Evolutionary conservation across 2,329 filamentous ascomycete species (phyloP).

Genomic region (Cytospora schulzeri): DNA sequence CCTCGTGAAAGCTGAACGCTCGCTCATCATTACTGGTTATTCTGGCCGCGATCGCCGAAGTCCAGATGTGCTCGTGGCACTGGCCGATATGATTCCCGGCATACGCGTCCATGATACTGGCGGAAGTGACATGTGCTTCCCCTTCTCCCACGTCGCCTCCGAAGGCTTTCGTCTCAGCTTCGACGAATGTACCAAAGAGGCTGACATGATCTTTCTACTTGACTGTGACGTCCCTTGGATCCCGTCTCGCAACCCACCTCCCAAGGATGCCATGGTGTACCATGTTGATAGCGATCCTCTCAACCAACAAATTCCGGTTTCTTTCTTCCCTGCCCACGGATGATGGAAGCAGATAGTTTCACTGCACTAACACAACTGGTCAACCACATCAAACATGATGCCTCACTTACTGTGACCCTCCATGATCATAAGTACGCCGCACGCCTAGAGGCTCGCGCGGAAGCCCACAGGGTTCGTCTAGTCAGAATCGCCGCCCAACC

Average conservation of each 20-base stretch:
- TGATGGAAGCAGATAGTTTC: conserved; percentile 54
- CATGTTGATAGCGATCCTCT: conserved; percentile 69
- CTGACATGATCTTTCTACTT: conserved; percentile 66
- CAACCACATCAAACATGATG: conserved; percentile 27
- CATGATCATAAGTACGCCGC: background rate
- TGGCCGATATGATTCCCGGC: conserved; percentile 50
- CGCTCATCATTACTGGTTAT: conserved; percentile 53
- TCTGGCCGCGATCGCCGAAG: conserved; percentile 47
- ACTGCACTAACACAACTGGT: conserved; percentile 43
- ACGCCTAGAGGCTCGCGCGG: background rate
- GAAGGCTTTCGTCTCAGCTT: conserved; percentile 39
- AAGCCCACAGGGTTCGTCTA: conserved; percentile 39
- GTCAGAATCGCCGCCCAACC: conserved; percentile 68
- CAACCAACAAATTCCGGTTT: conserved; percentile 63
- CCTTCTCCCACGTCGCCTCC: conserved; percentile 39
- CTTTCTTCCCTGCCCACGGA: conserved; percentile 56
- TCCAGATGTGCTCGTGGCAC: conserved; percentile 45
- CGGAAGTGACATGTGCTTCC: conserved; percentile 52
- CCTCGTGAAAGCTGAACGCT: conserved; percentile 48
- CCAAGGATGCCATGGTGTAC: conserved; percentile 57
- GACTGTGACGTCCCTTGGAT: conserved; percentile 75
- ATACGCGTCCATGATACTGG: conserved; percentile 51
- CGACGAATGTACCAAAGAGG: conserved; percentile 60
- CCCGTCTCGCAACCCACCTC: conserved; percentile 62
- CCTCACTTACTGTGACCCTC: conserved; percentile 10